Conservation (phyloP, 2,329 filamentous ascomycete species). For the Phyllosticta capitalensis region DNA sequence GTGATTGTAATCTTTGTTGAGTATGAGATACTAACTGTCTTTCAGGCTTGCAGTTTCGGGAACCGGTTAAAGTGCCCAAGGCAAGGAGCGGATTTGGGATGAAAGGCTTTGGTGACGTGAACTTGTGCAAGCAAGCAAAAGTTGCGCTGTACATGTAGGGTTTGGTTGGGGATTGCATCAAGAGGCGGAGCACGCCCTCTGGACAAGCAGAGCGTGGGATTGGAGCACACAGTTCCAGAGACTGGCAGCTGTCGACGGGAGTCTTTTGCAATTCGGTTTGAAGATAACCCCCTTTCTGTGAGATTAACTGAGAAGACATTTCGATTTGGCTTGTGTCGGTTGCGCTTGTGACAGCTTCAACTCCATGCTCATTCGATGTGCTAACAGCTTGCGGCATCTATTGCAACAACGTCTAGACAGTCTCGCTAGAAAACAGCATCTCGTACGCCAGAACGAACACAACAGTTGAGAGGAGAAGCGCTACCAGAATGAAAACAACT, state of each 20-base stretch:
- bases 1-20: not conserved
- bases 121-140: not conserved
- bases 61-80: not conserved
- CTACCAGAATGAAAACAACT: not conserved
- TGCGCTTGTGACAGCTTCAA: too few species aligned
- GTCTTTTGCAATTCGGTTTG: not conserved
- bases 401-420: too few species aligned
- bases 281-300: not conserved
- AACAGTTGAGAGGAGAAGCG: too few species aligned
- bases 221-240: not conserved
- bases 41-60: not conserved
- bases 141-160: not conserved
- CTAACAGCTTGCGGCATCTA: too few species aligned
- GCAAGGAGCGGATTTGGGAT: not conserved
- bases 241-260: not conserved
- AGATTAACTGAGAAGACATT: not conserved
- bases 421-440: too few species aligned
- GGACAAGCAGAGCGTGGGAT: not conserved
- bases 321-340: not conserved
- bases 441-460: too few species aligned
- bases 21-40: not conserved
- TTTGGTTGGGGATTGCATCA: not conserved
- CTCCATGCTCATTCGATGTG: too few species aligned
- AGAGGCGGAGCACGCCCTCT: not conserved
- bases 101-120: not conserved